Percentiles rank a stretch among this genome's conserved stretches.
These are phyloP conservation scores for Phytopythium vexans DNA, from an alignment of 352 stramenopile genomes.

Conservation along the genomic window DNA sequence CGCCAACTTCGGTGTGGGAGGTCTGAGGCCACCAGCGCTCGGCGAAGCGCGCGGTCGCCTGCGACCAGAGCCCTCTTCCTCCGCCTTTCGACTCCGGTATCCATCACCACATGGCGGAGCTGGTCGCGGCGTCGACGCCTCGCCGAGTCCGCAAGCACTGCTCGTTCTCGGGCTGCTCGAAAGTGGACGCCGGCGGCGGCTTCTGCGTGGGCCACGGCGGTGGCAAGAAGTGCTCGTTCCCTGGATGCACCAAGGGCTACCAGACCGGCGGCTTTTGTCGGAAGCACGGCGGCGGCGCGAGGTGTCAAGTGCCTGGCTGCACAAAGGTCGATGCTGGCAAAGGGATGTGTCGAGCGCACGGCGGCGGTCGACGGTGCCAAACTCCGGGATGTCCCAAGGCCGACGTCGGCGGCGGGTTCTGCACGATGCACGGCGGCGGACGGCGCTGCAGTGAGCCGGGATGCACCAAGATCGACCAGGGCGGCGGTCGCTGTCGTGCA, in stretches of 20 bases:
- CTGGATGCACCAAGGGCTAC: conserved; percentile 71
- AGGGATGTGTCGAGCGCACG: conserved; percentile 70
- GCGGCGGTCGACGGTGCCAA: conserved; percentile 72
- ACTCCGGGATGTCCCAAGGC: conserved; percentile 52
- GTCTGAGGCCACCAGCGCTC: too few relatives aligned
- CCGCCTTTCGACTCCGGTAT: too few relatives aligned
- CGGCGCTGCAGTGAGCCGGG: conserved; percentile 61
- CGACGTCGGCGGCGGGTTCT: conserved; percentile 80
- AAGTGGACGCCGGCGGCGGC: conserved; percentile 75
- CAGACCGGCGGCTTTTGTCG: conserved; percentile 78
- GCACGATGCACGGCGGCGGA: conserved; percentile 75
- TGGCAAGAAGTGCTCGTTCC: conserved; percentile 76
- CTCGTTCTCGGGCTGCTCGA: conserved; percentile 44
- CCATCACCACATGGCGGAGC: not conserved
- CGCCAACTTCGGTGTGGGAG: too few relatives aligned
- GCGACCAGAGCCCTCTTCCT: too few relatives aligned
- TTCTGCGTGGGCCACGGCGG: conserved; percentile 84
- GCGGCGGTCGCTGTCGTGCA: conserved; percentile 72
- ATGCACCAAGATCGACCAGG: conserved; percentile 82
- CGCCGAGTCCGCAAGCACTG: conserved; percentile 56
- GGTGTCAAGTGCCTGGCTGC: conserved; percentile 69
- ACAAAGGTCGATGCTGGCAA: conserved; percentile 76
- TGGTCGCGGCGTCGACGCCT: conserved; percentile 5
- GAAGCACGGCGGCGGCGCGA: conserved; percentile 68
- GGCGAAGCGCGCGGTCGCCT: too few relatives aligned